Base-by-base conservation (phyloP, 164 flowering plant genomes). In the Akebia trifoliata region DNA sequence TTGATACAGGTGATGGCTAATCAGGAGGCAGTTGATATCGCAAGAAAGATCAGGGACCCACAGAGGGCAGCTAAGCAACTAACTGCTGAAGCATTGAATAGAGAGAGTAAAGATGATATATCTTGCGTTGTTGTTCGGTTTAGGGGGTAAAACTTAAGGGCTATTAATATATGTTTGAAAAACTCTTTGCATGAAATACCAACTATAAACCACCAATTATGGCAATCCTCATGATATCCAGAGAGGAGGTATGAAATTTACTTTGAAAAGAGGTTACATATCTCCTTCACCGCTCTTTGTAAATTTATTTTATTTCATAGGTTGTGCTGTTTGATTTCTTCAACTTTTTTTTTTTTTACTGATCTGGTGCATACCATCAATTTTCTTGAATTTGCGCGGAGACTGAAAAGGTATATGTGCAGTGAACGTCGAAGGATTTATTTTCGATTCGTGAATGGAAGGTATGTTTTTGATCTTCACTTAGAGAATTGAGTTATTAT, bases 101-200 rank as follows among this genome's bases (percentile, higher is more conserved):
- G 83, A 67, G 87, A 81, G 26, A 86, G 96, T 64, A 81, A 81
- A 62, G 97, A 89, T 29, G 94, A 89, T 50, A 89, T 89, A 54
- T 89, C 97, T 17, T 84, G 90, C 60, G 68, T 89, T 28, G 96
- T 89, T 21, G 80, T 89, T 50, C 84, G 84, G n/a, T 80, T 87
- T 64, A 74, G 65, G 63, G 74, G 73, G 46, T 78, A 61, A 76
- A 68, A 56, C 2, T 25, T 17, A 43, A 37, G 43, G 1, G 6
- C n/a, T n/a, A n/a, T n/a, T 4, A 1, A 9, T 48, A 12, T 25
- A 20, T 34, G 45, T 9, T 25, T 53, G 35, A 29, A 52, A 56
- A 46, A n/a, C 17, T 34, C 43, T 29, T 8, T 53, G 29, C 52
- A 17, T 25, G 43, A 40, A 25, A 54, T 54, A n/a, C 38, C 53